Evolutionary conservation across 345 rosid species (phyloP), one percentile per base, ranked within the genome.

Genomic region (Dipteronia dyeriana): DNA sequence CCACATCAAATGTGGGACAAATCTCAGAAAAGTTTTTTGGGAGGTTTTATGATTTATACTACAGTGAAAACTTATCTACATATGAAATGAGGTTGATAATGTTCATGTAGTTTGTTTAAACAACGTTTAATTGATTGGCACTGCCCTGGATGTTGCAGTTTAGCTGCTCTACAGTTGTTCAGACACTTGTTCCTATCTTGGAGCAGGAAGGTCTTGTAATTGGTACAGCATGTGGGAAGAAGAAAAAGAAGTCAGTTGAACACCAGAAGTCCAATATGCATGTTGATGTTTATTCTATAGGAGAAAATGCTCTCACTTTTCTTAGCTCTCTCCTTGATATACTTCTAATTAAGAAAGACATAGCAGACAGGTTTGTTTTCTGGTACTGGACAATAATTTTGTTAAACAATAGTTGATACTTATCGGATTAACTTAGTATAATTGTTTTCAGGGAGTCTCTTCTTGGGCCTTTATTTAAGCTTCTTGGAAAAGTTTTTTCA

Each of bases 261-360:
- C 66, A 72, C 74, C 71, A 68, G 73, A 83, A 80, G 76, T 77
- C 85, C 43, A 80, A 59, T 45, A n/a, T 75, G 56, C 78, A 73
- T 70, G 66, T 65, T 51, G 83, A 75, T 68, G 67, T 77, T 68
- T 66, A 83, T 82, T 69, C 71, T 72, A 81, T 78, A 53, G 87
- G 93, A 74, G 90, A 84, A 78, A 83, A 80, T 68, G 73, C 84
- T 45, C 76, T 89, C n/a, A 56, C 66, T 73, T 91, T 87, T 49
- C 81, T 96, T 70, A 81, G 89, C 75, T 90, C 97, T 53, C 84
- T 96, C 73, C 93, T 96, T 71, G 97, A 96, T 76, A 75, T 92
- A 82, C 82, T 94, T 81, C 83, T 91, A 8, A 80, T 92, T 77
- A 94, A 96, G 88, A 94, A 94, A 78, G 91, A 91, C 78, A 83